These are phyloP conservation scores for Ustilago trichophora DNA, from an alignment of 1,284 basidiomycete species.

Conservation along the genomic window DNA sequence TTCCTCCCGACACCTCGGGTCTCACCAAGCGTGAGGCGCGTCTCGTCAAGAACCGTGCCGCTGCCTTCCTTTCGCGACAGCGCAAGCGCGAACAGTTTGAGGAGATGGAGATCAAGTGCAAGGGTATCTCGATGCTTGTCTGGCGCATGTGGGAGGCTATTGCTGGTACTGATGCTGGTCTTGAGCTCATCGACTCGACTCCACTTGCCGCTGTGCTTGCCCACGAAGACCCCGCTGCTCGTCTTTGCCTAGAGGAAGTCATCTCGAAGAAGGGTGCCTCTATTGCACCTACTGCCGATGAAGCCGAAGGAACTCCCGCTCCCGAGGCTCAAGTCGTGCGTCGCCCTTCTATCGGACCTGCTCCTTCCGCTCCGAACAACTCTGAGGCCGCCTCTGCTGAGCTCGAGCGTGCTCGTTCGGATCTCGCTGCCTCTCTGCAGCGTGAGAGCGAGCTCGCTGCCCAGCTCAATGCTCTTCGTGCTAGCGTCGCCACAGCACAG, in stretches of 20 bases:
- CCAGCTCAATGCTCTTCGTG: constrained; percentile 31
- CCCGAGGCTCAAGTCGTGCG: constrained; percentile 6
- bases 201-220: constrained; percentile 35
- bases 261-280: constrained; percentile 52
- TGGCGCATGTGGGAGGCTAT: constrained; percentile 61
- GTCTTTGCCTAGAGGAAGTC: constrained; percentile 49
- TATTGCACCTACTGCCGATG: constrained; percentile 56
- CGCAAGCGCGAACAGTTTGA: constrained; percentile 91
- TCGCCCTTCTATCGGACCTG: constrained; percentile 1
- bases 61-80: constrained; percentile 86
- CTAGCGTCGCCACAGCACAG: constrained; percentile 13
- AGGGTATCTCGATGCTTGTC: constrained; percentile 57
- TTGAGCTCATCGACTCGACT: constrained; percentile 30
- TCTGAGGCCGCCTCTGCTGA: constrained; percentile 15
- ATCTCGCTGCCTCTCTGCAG: constrained; percentile 27
- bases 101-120: constrained; percentile 80
- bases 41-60: constrained; percentile 88
- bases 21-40: constrained; percentile 87
- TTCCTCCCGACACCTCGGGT: constrained; percentile 85
- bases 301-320: constrained; percentile 26
- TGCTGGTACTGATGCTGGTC: constrained; percentile 40
- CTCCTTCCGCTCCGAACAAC: neutral
- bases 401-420: constrained; percentile 36
- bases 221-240: constrained; percentile 43
- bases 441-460: constrained; percentile 19